phyloP scores from a whole-genome alignment of 2,329 filamentous ascomycete genomes.

The Microsporum ferrugineum region DNA sequence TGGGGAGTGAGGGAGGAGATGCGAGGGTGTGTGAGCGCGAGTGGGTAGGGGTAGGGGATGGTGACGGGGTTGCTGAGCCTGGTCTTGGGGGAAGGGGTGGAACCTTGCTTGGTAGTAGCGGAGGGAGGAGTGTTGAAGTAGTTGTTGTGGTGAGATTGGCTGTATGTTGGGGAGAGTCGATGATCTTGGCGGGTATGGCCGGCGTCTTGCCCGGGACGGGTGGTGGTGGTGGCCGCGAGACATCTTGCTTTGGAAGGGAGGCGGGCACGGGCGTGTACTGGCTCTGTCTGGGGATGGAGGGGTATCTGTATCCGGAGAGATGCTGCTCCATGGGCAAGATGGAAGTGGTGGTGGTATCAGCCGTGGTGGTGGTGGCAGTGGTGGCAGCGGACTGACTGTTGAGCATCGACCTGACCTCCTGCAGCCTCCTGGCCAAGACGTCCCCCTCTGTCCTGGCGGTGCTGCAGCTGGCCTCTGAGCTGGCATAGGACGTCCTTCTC shows the following conservation, averaged over 20 bases:
- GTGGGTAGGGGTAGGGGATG: slow-evolving; percentile 20
- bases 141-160: background rate
- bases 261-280: slow-evolving; percentile 18
- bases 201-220: slow-evolving; percentile 22
- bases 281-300: slow-evolving; percentile 31
- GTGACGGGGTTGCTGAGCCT: slow-evolving; percentile 14
- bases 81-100: slow-evolving; percentile 13
- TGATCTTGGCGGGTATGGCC: slow-evolving; percentile 31
- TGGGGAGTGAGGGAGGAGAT: slow-evolving; percentile 18
- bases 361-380: background rate
- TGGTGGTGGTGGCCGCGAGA: slow-evolving; percentile 5
- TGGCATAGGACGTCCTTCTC: background rate
- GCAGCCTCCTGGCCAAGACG: slow-evolving; percentile 14
- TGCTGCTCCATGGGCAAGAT: slow-evolving; percentile 10
- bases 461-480: background rate
- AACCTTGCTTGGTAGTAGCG: slow-evolving; percentile 5
- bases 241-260: slow-evolving; percentile 20
- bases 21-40: slow-evolving; percentile 16
- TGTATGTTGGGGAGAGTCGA: slow-evolving; percentile 2
- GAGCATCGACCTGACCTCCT: slow-evolving; percentile 19
- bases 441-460: slow-evolving; percentile 2
- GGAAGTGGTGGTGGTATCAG: background rate
- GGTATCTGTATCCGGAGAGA: slow-evolving; percentile 32
- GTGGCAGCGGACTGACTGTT: background rate
- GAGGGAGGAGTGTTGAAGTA: slow-evolving; percentile 18